These are phyloP conservation scores for Xylaria bambusicola DNA, from an alignment of 495 filamentous ascomycete genomes.

Conservation along the genomic window DNA sequence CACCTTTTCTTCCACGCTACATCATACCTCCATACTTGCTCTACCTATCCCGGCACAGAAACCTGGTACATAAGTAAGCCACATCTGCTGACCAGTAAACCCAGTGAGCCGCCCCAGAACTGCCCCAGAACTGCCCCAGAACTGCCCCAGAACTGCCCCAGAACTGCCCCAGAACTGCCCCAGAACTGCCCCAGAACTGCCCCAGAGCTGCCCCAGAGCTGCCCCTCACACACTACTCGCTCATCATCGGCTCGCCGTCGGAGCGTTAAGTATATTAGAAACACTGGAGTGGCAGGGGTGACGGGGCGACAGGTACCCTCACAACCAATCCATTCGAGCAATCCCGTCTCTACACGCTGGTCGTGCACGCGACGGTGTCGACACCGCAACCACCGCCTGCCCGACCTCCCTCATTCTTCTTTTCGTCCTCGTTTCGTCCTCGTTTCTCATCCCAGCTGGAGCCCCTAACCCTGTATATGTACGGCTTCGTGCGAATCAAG, in stretches of 20 bases:
- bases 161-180: too few relatives aligned
- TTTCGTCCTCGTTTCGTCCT: not conserved
- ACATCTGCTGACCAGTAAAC: too few relatives aligned
- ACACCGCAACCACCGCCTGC: conserved; percentile 13
- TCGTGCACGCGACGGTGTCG: conserved; percentile 23
- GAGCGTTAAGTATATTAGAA: conserved; percentile 1
- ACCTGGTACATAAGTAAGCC: too few relatives aligned
- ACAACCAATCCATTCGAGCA: conserved; percentile 1
- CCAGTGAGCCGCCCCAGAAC: too few relatives aligned
- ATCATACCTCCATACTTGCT: too few relatives aligned
- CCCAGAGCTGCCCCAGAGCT: not conserved
- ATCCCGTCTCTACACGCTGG: conserved; percentile 15
- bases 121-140: too few relatives aligned
- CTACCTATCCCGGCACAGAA: too few relatives aligned
- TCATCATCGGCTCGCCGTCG: conserved; percentile 19
- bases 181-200: too few relatives aligned
- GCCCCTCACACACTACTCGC: conserved; percentile 15
- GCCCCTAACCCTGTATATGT: not conserved
- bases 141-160: too few relatives aligned
- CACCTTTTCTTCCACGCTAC: too few relatives aligned
- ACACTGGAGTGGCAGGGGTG: conserved; percentile 10
- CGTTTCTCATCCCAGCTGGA: not conserved
- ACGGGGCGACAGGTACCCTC: not conserved
- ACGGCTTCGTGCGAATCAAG: not conserved
- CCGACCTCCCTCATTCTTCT: not conserved